Base-by-base conservation (phyloP, 2,329 filamentous ascomycete species). In the Ophiostoma perfectum region DNA sequence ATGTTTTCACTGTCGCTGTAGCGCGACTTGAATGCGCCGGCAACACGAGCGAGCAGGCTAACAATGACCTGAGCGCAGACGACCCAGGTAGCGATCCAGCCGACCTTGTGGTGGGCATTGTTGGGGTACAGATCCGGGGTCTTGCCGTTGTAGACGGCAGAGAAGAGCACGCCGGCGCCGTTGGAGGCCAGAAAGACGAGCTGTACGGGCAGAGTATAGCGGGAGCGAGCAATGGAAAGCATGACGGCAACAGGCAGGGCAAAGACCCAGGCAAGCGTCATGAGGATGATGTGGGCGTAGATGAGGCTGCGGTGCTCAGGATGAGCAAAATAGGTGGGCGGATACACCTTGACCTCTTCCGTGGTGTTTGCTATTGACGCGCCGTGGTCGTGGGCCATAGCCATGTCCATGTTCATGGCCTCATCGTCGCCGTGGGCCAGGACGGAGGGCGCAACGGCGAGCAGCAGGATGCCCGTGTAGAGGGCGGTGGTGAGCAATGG, bases 41-140 rank as follows among this genome's bases (percentile, higher is more conserved):
- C 82, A 70, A 90, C 85, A 58, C 83, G 80, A 66, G 88, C 87
- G 64, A 92, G 78, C 67, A 92, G 76, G 65, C 87, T 86, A 75
- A 96, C 80, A 52, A 90, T 74, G 16, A 90, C 83, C 79, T 97
- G 94, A 0, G 84, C 87, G 66, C 82, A 83, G 11, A 90, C 82
- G 4, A 93, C 81, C 82, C 86, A 90, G 3, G 90, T 94, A 42
- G 90, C 83, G 58, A 91, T 82, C 94, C 94, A 98, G 67, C 93
- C 93, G 60, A 94, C 84, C 77, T 91, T 93, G 80, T 93, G 88
- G 77, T 97, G 93, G n/a, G 90, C 86, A 75, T 96, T 96, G 75
- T 90, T 89, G 44, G 88, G 88, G 76, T 97, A 97, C 36, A 97
- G 80, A 75, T 97, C 91, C 0, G 93, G 92, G 0, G 92, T 96